Evolutionary conservation across 1,284 basidiomycete species (phyloP), one percentile per base, ranked within the genome.

Genomic region (Cutaneotrichosporon mucoides): DNA sequence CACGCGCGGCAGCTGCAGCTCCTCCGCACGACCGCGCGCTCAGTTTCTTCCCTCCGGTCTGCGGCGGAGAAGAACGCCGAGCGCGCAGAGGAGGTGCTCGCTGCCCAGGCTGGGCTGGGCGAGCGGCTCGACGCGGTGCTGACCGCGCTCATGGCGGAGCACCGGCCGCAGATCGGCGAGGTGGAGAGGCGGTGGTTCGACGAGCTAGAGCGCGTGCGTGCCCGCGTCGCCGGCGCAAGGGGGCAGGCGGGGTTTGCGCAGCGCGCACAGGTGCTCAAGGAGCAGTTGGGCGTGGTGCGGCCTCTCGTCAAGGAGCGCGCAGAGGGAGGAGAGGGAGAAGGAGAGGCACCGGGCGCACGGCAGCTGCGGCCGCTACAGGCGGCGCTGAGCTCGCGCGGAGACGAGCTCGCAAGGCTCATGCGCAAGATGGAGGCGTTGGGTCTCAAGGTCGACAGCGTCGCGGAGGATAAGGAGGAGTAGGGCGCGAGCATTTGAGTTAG

Each of bases 111-210:
- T 60, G 69, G 68, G 40, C 76, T 97, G 57, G 77, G 89, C 35
- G 77, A 79, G 42, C 82, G 88, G 53, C 79, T 89, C 60, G 93
- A 97, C 69, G 81, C 81, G 56, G 80, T 90, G 46, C 76, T 99
- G 60, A 86, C 88, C 68, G 79, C 79, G 15, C 75, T 97, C 76
- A 89, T 92, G 84, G 85, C 87, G 68, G 82, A 84, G 60, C 88
- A 89, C 47, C 86, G 86, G 52, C 92, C 93, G 6, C 86, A 87
- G 62, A 79, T 98, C 40, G 92, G 88, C 66, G 86, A 89, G 62
- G 84, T 86, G 66, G 96, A 98, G 79, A 86, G 81, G 57, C 87
- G 85, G 70, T 99, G 96, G 96, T 96, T 98, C 68, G 88, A 87
- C 57, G 95, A 99, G 79, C 79, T 99, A 56, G 84, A 85, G 67